Evolutionary conservation across 192 early-diverging fungal genomes (phyloP).

Genomic region (Coemansia sp.): DNA sequence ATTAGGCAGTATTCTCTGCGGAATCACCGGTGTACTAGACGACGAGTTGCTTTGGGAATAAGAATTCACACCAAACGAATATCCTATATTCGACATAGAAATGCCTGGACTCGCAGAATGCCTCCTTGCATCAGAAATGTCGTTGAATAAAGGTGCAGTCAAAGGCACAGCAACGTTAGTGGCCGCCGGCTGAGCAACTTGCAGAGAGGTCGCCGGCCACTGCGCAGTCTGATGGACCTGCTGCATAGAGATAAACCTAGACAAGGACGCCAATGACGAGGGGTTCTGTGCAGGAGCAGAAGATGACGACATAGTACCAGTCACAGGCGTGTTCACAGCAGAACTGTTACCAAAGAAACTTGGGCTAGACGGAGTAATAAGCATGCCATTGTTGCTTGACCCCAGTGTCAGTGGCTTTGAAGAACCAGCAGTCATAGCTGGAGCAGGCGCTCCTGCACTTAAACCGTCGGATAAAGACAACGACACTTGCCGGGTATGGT

Average conservation of each 20-base stretch:
- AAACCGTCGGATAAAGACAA: background rate
- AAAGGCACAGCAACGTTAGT: background rate
- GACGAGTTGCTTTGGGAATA: background rate
- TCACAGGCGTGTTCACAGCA: background rate
- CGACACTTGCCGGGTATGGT: background rate
- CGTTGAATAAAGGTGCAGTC: background rate
- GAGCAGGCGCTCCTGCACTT: no score
- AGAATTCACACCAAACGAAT: background rate
- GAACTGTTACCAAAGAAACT: background rate
- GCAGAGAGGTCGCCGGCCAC: background rate
- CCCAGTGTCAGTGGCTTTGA: background rate
- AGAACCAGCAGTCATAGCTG: background rate
- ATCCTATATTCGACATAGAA: background rate
- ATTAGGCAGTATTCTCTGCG: background rate
- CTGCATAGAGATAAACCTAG: background rate
- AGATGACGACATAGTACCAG: background rate
- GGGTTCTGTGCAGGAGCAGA: background rate
- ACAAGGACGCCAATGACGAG: background rate
- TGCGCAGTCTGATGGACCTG: background rate
- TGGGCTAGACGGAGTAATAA: background rate
- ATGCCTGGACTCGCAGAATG: background rate
- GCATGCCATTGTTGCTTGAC: background rate
- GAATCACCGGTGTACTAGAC: background rate
- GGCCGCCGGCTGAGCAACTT: background rate
- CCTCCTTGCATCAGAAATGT: background rate